Evolutionary conservation across 176 grass and related monocot species (phyloP), one percentile per base, ranked within the genome.

Genomic region (Pontederia crassipes): DNA sequence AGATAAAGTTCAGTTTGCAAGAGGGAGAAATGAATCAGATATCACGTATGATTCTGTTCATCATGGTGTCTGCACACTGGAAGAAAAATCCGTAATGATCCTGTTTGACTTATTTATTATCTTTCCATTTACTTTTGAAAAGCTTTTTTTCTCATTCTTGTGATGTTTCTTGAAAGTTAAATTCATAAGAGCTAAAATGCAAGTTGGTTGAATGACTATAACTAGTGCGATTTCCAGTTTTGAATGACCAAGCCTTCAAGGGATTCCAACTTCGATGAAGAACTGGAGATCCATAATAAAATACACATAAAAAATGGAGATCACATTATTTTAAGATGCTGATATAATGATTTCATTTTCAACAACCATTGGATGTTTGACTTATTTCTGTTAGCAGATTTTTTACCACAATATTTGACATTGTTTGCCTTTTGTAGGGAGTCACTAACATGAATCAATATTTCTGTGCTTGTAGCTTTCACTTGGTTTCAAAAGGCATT

Each of bases 381-480:
- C 32, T 40, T 4, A 40, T 40, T 40, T 40, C 32, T 40, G 32
- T 40, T 40, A 40, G 32, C 4, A 40, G 2, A 40, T 40, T 2
- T 40, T 40, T 40, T 40, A 40, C 32, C 32, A 40, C 32, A 4
- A 40, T 40, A 40, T 40, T 40, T 3, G 32, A 40, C 3, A 40
- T 7, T 40, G 32, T 52, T 49, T 65, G 47, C 12, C 8, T 28
- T 50, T 14, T 5, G 8, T 9, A 50, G 2, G 8, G 14, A 15
- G 53, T 24, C 11, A 46, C 18, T 20, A 56, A 17, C 55, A 5
- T 62, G 35, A 14, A 49, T 11, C 58, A 28, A 72, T 57, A 8
- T 15, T 66, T 54, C 56, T 45, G 4, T 73, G n/a, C 12, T 68
- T 12, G n/a, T 75, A 98, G 93, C 65, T 79, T 71, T 57, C 72